These are phyloP conservation scores for Geotrichum europaeum DNA, from an alignment of 1,139 yeast genomes.

Conservation along the genomic window DNA sequence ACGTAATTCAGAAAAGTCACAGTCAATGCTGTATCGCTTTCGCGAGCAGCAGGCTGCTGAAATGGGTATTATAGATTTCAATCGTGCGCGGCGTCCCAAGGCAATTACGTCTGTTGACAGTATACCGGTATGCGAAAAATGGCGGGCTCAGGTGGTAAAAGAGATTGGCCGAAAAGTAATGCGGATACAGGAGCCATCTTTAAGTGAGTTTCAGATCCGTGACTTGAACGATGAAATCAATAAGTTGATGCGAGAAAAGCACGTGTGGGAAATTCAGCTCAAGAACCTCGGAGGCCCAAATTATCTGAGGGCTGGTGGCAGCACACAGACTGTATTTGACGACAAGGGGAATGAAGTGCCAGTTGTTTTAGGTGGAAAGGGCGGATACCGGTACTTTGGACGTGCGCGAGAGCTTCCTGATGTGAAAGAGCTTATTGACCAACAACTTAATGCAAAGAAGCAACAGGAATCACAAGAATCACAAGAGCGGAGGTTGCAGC, in stretches of 20 bases:
- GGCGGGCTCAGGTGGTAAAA: slow-evolving; percentile 58
- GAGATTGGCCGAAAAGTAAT: slow-evolving; percentile 61
- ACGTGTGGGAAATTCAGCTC: slow-evolving; percentile 74
- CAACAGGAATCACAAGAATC: slow-evolving; percentile 21
- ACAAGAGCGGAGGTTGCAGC: slow-evolving; percentile 25
- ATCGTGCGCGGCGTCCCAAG: slow-evolving; percentile 47
- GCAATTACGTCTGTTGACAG: slow-evolving; percentile 49
- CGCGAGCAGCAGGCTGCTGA: slow-evolving; percentile 57
- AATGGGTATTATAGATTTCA: slow-evolving; percentile 53
- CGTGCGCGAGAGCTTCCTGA: slow-evolving; percentile 79
- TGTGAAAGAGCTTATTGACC: slow-evolving; percentile 48
- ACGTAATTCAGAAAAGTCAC: slow-evolving; percentile 69
- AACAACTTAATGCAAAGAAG: slow-evolving; percentile 27
- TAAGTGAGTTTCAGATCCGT: slow-evolving; percentile 57
- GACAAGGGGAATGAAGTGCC: slow-evolving; percentile 31
- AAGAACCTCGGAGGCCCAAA: slow-evolving; percentile 66
- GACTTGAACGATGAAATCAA: slow-evolving; percentile 76
- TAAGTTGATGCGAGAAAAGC: slow-evolving; percentile 57
- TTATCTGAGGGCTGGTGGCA: slow-evolving; percentile 34
- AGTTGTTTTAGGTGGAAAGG: slow-evolving; percentile 20
- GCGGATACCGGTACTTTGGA: slow-evolving; percentile 72
- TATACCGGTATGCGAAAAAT: slow-evolving; percentile 66
- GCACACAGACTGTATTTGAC: slow-evolving; percentile 22
- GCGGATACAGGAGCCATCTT: slow-evolving; percentile 55
- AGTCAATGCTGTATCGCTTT: slow-evolving; percentile 59